Percentiles rank a stretch among this genome's conserved stretches.
Evolutionary conservation across 1,284 basidiomycete genomes (phyloP).

Genomic region (Exobasidium cylindrosporum): DNA sequence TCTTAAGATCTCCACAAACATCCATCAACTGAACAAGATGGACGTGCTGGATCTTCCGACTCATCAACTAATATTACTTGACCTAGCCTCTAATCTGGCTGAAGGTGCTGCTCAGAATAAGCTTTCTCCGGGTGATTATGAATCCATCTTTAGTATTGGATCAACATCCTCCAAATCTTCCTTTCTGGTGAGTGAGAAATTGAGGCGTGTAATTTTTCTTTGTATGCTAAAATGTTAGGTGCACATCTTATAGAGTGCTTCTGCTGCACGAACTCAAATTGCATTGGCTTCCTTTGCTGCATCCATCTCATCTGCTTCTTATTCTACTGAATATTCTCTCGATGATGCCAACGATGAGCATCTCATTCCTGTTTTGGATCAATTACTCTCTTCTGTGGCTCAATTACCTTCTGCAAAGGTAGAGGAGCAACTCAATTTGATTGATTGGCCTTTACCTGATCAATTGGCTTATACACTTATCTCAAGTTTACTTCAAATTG

Average conservation of each 20-base stretch:
- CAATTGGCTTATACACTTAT: slow-evolving; percentile 47
- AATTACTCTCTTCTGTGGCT: slow-evolving; percentile 30
- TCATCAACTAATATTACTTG: slow-evolving; percentile 73
- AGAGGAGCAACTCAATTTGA: slow-evolving; percentile 35
- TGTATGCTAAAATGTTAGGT: no score
- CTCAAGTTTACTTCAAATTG: slow-evolving; percentile 62
- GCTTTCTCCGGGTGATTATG: slow-evolving; percentile 30
- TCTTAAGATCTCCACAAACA: no score
- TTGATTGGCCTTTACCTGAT: slow-evolving; percentile 45
- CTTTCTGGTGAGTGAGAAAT: not conserved
- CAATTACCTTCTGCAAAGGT: slow-evolving; percentile 35
- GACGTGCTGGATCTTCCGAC: slow-evolving; percentile 63
- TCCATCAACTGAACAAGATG: no score
- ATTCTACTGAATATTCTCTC: slow-evolving; percentile 35
- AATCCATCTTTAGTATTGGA: slow-evolving; percentile 22
- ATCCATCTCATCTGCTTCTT: slow-evolving; percentile 42
- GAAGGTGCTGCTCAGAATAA: slow-evolving; percentile 32
- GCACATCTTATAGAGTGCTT: slow-evolving; percentile 25
- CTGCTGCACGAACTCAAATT: slow-evolving; percentile 45
- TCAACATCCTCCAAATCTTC: not conserved
- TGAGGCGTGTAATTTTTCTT: no score
- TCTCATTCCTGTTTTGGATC: slow-evolving; percentile 39
- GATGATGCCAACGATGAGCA: slow-evolving; percentile 30
- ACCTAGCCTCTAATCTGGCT: slow-evolving; percentile 69
- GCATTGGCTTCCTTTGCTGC: slow-evolving; percentile 50